Evolutionary conservation across 1,284 basidiomycete species (phyloP).

Genomic region (Amylostereum chailletii): DNA sequence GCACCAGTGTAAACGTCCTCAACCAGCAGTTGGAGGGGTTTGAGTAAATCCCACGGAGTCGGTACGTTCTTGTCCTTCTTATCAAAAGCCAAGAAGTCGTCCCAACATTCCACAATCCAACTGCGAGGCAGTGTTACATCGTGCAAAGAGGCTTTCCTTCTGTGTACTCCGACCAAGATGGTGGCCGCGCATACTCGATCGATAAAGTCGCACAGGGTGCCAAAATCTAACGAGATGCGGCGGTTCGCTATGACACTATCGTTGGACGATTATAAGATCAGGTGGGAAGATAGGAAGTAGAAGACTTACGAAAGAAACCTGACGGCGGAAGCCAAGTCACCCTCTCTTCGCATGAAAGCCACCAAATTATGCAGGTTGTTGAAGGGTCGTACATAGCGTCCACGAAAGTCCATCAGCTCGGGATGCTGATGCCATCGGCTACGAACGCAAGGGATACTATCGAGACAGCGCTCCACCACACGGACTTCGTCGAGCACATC

Average conservation of each 20-base stretch:
- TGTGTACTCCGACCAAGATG: constrained; percentile 5
- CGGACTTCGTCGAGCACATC: neutral
- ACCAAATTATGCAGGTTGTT: constrained; percentile 3
- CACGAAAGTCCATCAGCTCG: neutral
- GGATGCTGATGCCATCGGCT: neutral
- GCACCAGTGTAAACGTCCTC: constrained; percentile 5
- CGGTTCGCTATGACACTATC: neutral
- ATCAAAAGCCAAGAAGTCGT: constrained; percentile 3
- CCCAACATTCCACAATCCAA: constrained; percentile 8
- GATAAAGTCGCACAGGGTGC: constrained; percentile 9
- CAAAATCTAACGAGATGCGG: constrained; percentile 8
- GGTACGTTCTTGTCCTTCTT: neutral
- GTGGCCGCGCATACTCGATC: constrained; percentile 9
- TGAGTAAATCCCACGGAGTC: neutral
- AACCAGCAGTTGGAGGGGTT: constrained; percentile 1
- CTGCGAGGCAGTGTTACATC: constrained; percentile 8
- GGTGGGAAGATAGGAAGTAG: neutral
- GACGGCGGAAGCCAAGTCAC: constrained; percentile 1
- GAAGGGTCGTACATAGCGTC: neutral
- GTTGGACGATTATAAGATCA: constrained; percentile 2
- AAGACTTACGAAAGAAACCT: constrained; percentile 3
- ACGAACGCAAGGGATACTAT: neutral
- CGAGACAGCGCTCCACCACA: neutral
- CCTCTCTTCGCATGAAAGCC: constrained; percentile 5
- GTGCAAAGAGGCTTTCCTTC: constrained; percentile 2